Conservation (phyloP, 2,329 filamentous ascomycete species). For the Exophiala sp. region DNA sequence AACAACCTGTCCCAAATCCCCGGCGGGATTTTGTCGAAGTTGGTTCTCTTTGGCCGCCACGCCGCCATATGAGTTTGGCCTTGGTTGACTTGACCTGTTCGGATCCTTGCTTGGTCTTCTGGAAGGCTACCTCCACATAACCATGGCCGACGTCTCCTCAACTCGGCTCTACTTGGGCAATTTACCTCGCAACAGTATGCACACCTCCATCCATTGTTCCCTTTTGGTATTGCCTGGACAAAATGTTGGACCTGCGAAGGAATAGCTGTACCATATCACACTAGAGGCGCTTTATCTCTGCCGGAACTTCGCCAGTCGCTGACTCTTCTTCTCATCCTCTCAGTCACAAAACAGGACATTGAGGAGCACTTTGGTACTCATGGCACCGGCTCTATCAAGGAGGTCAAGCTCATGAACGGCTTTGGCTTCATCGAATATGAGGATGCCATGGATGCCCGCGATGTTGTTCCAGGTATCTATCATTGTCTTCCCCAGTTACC, state of each 20-base stretch:
- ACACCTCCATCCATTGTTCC: conserved; percentile 23
- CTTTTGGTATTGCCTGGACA: conserved; percentile 21
- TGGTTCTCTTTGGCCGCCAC: too few relatives aligned
- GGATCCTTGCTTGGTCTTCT: background rate
- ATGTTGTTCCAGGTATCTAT: conserved; percentile 89
- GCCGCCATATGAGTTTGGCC: background rate
- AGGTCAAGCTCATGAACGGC: conserved; percentile 99
- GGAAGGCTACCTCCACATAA: conserved; percentile 28
- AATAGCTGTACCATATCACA: conserved; percentile 14
- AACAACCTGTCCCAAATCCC: too few relatives aligned
- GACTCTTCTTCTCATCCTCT: conserved; percentile 19
- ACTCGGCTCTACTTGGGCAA: conserved; percentile 97
- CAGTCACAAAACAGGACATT: conserved; percentile 95
- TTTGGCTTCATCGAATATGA: conserved; percentile 99
- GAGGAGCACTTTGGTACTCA: conserved; percentile 93
- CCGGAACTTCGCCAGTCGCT: conserved; percentile 18
- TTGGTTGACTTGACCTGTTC: background rate
- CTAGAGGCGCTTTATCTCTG: conserved; percentile 12
- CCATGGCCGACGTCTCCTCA: conserved; percentile 84
- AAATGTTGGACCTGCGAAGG: conserved; percentile 21
- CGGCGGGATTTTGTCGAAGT: too few relatives aligned
- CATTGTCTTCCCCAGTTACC: background rate
- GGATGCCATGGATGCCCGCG: conserved; percentile 94
- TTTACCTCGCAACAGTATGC: conserved; percentile 89
- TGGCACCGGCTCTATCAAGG: conserved; percentile 94